phyloP scores from a whole-genome alignment of 352 stramenopile genomes.

The Halophytophthora polymorphica region DNA sequence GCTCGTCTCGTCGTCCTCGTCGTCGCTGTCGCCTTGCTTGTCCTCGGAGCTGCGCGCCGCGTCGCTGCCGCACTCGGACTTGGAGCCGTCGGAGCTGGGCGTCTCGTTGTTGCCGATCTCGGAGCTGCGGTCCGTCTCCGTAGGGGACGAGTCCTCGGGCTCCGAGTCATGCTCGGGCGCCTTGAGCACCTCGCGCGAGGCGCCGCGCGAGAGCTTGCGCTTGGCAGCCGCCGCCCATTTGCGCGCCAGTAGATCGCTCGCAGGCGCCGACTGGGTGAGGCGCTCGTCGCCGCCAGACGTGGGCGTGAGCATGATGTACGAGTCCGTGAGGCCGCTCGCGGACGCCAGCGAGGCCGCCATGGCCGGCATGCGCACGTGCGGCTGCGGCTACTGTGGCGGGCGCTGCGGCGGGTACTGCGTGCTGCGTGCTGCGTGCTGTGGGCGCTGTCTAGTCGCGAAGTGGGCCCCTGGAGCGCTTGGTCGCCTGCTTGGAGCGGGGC shows the following conservation, averaged over 20 bases:
- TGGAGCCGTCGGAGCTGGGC: conserved; percentile 27
- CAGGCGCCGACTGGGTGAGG: conserved; percentile 19
- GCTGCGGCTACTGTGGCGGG: too few relatives aligned
- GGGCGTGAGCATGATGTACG: conserved; percentile 58
- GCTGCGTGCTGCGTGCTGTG: too few relatives aligned
- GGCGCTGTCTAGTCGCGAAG: too few relatives aligned
- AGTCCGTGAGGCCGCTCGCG: conserved; percentile 19
- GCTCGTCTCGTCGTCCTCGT: conserved; percentile 21
- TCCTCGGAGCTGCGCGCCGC: conserved; percentile 20
- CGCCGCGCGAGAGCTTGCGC: conserved; percentile 28
- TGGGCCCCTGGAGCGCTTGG: too few relatives aligned
- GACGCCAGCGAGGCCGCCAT: conserved; percentile 9
- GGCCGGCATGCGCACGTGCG: too few relatives aligned
- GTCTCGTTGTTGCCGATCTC: conserved; percentile 30
- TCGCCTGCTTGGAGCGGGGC: too few relatives aligned
- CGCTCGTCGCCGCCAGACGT: conserved; percentile 19
- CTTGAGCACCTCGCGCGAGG: conserved; percentile 14
- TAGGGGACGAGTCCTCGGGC: conserved; percentile 25
- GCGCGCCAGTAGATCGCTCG: conserved; percentile 37
- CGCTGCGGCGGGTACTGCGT: too few relatives aligned
- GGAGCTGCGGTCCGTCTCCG: conserved; percentile 41
- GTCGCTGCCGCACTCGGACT: conserved; percentile 27
- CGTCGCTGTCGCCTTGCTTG: conserved; percentile 28
- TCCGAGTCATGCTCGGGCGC: conserved; percentile 20
- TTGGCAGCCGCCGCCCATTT: conserved; percentile 41